These are phyloP conservation scores for Paragyromitra xinjiangensis DNA, from an alignment of 495 filamentous ascomycete species.

Conservation along the genomic window DNA sequence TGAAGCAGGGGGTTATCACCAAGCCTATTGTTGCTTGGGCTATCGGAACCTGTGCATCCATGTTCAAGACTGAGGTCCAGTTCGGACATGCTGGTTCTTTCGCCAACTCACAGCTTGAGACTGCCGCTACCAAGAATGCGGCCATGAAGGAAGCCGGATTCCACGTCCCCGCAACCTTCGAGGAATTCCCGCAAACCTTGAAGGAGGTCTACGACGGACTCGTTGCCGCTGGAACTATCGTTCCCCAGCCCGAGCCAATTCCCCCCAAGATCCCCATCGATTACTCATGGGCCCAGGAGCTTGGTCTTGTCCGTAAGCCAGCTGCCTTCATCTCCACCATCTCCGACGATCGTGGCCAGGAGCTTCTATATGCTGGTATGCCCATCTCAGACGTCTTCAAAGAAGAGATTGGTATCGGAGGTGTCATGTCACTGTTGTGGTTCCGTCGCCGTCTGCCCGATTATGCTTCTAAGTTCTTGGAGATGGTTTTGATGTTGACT, in stretches of 20 bases:
- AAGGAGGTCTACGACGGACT: constrained; percentile 83
- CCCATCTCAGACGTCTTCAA: constrained; percentile 99
- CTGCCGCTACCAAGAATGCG: constrained; percentile 94
- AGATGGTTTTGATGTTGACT: constrained; percentile 99
- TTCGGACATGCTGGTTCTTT: constrained; percentile 99
- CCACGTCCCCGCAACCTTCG: constrained; percentile 93
- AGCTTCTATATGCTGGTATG: constrained; percentile 98
- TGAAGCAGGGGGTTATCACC: constrained; percentile 90
- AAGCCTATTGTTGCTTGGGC: constrained; percentile 99
- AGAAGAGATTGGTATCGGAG: constrained; percentile 98
- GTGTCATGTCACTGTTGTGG: constrained; percentile 99
- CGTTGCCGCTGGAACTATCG: constrained; percentile 81
- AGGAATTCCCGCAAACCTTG: constrained; percentile 84
- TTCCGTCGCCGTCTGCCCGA: constrained; percentile 97
- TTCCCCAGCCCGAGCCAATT: constrained; percentile 84
- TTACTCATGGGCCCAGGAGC: constrained; percentile 99
- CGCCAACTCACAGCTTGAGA: constrained; percentile 98
- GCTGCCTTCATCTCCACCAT: constrained; percentile 99
- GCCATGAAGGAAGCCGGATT: constrained; percentile 94
- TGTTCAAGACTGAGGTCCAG: constrained; percentile 99
- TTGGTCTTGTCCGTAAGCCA: constrained; percentile 98
- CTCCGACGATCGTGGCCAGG: constrained; percentile 98
- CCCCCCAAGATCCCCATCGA: constrained; percentile 99
- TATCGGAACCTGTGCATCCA: constrained; percentile 97
- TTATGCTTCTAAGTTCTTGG: constrained; percentile 97